Base-by-base conservation (phyloP, 1,284 basidiomycete genomes). In the Coniophora puteana region DNA sequence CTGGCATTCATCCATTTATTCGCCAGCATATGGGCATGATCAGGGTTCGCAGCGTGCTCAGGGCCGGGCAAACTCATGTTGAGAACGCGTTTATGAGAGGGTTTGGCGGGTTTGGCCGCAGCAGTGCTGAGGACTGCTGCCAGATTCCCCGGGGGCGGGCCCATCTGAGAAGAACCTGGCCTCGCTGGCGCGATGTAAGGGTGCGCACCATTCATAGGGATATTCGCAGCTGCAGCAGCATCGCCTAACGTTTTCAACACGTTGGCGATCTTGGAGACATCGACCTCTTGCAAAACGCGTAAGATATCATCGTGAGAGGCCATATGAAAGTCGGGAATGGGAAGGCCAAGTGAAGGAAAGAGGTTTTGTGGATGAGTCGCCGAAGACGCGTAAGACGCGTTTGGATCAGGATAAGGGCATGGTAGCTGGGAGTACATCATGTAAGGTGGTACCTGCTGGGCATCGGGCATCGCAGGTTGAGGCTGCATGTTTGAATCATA, bases 1-100 rank as follows among this genome's bases (percentile, higher is more conserved):
- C 62, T 62, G 3, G 83, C 68, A 47, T 72, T 80, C 62, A 89
- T 66, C 86, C 86, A 89, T 54, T 82, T 88, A 38, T 76, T 87
- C 4, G 84, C 77, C 26, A 78, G 62, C 52, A 78, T 62, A 44
- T 71, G 62, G 5, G 71, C 70, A 49, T 76, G 74, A 25, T 69
- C 72, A 2, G 59, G 49, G 41, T 72, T 69, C 5, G 54, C 58
- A 17, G 48, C 24, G 22, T 74, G 56, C 24, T 57, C 51, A 8
- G 62, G 55, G 8, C 55, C 58, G 18, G 52, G 58, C 5, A 62
- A 57, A 32, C 53, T 59, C 50, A 62, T 54, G 32, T 63, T 56
- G 32, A 58, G 45, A 5, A 54, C 53, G 13, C 51, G 57, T 24
- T 57, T 65, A 43, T 59, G 57, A 13, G 51, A 52, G 36, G 63